These are phyloP conservation scores for Chalaropsis thielavioides DNA, from an alignment of 2,329 filamentous ascomycete genomes.

Conservation along the genomic window DNA sequence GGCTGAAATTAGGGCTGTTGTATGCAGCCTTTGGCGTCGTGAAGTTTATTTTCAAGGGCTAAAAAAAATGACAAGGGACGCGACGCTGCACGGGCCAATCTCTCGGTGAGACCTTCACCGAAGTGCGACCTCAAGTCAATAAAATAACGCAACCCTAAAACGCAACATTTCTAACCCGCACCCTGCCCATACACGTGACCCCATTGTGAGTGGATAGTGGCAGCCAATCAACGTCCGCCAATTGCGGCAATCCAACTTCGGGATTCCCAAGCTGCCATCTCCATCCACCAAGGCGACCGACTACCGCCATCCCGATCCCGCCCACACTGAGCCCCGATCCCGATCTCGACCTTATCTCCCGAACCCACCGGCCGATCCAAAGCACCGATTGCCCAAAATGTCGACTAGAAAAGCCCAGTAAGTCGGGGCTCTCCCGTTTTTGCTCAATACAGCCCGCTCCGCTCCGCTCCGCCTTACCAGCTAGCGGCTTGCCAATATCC, in stretches of 20 bases:
- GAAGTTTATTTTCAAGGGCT: constrained; percentile 1
- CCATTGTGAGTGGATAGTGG: not conserved
- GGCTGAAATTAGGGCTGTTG: not conserved
- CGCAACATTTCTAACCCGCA: not conserved
- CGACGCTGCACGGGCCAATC: not conserved
- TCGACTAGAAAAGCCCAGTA: constrained; percentile 31
- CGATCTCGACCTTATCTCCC: constrained; percentile 2
- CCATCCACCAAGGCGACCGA: not conserved
- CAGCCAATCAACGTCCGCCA: constrained; percentile 9
- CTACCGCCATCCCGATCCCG: not conserved
- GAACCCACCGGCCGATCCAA: not conserved
- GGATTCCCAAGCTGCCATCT: constrained; percentile 1
- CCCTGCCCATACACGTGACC: not conserved
- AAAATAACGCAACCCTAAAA: not conserved
- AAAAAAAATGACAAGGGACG: constrained; percentile 2
- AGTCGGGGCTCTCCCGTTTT: constrained; percentile 20
- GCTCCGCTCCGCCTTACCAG: not conserved
- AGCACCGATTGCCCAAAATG: constrained; percentile 25
- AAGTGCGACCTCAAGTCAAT: not conserved
- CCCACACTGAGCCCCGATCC: not conserved
- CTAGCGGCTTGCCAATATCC: not conserved
- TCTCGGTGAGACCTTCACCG: constrained; percentile 6
- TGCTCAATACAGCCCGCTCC: not conserved
- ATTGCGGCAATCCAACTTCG: constrained; percentile 1
- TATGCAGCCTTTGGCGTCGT: not conserved